phyloP scores from a whole-genome alignment of 2,329 filamentous ascomycete genomes.

The Thielaviopsis ethacetica region DNA sequence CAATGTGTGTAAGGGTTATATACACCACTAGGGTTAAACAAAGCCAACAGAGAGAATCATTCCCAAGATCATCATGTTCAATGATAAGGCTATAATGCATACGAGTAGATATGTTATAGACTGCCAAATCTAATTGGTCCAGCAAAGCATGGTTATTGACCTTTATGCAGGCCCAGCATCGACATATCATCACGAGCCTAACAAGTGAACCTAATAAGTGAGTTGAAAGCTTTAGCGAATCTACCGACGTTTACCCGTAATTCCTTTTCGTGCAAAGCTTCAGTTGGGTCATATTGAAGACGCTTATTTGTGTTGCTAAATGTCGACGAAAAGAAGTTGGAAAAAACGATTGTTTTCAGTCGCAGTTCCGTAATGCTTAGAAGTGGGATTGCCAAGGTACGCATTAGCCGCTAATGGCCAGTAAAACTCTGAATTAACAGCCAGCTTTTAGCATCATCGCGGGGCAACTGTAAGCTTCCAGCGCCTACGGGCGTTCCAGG shows the following conservation, averaged over 20 bases:
- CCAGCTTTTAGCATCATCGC: constrained; percentile 9
- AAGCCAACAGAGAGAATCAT: too few relatives aligned
- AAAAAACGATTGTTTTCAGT: not conserved
- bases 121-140: not conserved
- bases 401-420: not conserved
- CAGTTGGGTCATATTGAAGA: not conserved
- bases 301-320: not conserved
- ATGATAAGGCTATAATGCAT: too few relatives aligned
- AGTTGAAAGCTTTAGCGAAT: not conserved
- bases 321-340: not conserved
- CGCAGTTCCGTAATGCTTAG: constrained; percentile 5
- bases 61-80: too few relatives aligned
- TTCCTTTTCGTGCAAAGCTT: not conserved
- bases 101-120: too few relatives aligned
- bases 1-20: too few relatives aligned
- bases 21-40: too few relatives aligned
- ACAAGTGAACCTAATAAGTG: not conserved
- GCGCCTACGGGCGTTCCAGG: constrained; percentile 5
- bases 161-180: not conserved
- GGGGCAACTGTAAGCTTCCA: constrained; percentile 9
- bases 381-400: constrained; percentile 9
- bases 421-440: not conserved
- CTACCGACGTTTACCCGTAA: not conserved
- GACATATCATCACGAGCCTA: not conserved
- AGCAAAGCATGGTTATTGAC: not conserved